Conservation (phyloP, 2,329 filamentous ascomycete genomes). For the Penicillium sp. region DNA sequence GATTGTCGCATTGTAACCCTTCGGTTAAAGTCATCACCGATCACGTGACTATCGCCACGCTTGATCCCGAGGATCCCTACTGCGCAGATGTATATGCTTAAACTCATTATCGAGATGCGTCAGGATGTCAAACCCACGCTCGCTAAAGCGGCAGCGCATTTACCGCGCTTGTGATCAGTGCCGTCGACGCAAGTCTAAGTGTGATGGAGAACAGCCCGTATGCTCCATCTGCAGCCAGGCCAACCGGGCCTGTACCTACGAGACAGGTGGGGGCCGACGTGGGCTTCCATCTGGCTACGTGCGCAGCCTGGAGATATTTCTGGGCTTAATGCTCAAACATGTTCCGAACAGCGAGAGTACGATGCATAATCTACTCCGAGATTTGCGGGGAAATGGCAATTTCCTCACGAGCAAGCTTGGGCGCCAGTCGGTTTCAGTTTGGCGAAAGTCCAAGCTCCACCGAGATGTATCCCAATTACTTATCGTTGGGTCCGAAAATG, state of each 20-base stretch:
- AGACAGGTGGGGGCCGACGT: conserved; percentile 47
- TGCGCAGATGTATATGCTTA: not conserved
- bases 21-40: conserved; percentile 13
- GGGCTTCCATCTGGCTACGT: conserved; percentile 76
- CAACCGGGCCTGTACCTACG: conserved; percentile 19
- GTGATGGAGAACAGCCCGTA: conserved; percentile 65
- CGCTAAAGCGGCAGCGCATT: conserved; percentile 20
- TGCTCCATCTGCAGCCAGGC: conserved; percentile 60
- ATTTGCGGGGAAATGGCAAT: conserved; percentile 9
- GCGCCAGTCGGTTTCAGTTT: not conserved
- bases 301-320: conserved; percentile 64
- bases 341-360: conserved; percentile 56
- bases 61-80: not conserved
- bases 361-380: conserved; percentile 31
- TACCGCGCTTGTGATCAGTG: conserved; percentile 67
- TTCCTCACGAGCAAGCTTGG: conserved; percentile 10
- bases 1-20: not conserved
- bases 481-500: conserved; percentile 1
- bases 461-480: conserved; percentile 11
- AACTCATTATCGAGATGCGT: not conserved
- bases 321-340: conserved; percentile 64
- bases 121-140: conserved; percentile 10
- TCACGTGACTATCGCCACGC: conserved; percentile 11
- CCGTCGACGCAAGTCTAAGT: conserved; percentile 65
- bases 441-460: conserved; percentile 14